A percentile compares a stretch with the other conserved stretches of the same genome.
These are phyloP conservation scores for Diaporthe destruens DNA, from an alignment of 2,329 filamentous ascomycete species.

Conservation along the genomic window DNA sequence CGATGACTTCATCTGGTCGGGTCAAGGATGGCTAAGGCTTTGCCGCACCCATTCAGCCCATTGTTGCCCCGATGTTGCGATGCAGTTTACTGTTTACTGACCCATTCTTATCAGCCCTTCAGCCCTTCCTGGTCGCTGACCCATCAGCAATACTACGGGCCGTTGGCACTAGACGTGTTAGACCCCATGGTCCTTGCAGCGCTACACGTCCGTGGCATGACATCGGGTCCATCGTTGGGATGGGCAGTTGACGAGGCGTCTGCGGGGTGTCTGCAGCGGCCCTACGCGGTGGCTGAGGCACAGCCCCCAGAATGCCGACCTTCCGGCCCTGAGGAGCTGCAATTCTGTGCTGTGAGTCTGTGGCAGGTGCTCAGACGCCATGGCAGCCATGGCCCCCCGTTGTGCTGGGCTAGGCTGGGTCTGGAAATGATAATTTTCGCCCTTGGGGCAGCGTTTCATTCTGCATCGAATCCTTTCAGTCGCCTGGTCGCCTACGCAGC, in stretches of 20 bases:
- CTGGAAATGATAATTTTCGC: constrained; percentile 3
- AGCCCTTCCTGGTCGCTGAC: neutral
- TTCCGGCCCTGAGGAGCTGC: neutral
- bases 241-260: neutral
- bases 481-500: no score
- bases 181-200: neutral
- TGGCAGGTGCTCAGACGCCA: no score
- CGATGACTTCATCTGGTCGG: neutral
- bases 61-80: neutral
- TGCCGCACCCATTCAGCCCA: neutral
- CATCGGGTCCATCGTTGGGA: neutral
- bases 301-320: neutral
- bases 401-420: constrained; percentile 6
- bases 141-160: constrained; percentile 21
- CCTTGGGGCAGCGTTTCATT: constrained; percentile 27
- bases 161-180: constrained; percentile 12
- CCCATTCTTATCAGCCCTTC: constrained; percentile 18
- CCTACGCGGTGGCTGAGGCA: constrained; percentile 1
- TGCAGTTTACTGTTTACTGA: no score
- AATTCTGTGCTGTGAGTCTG: no score
- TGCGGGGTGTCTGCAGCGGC: neutral
- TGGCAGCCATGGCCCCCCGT: no score
- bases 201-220: no score
- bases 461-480: constrained; percentile 10
- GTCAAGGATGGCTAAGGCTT: neutral